A percentile compares a stretch with the other conserved stretches of the same genome.
These are phyloP conservation scores for Naganishia liquefaciens DNA, from an alignment of 1,284 basidiomycete genomes.

Conservation along the genomic window DNA sequence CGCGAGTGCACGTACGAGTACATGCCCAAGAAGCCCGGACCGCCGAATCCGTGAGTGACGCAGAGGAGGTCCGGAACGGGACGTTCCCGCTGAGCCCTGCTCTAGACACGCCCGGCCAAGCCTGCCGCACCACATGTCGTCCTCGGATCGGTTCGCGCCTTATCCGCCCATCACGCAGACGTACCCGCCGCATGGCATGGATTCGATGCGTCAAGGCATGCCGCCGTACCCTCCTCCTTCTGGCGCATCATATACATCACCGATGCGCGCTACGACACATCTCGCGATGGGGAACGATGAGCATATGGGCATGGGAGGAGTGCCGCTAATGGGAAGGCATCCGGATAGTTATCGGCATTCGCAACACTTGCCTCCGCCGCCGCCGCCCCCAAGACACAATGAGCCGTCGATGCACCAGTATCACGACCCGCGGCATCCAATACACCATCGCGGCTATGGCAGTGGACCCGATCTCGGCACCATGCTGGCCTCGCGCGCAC, in stretches of 20 bases:
- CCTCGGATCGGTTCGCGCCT: conserved; percentile 13
- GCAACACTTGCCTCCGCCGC: neutral
- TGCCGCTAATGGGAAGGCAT: conserved; percentile 1
- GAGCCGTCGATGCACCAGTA: conserved; percentile 4
- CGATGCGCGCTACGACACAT: neutral
- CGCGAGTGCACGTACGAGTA: conserved; percentile 38
- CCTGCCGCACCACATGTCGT: conserved; percentile 7
- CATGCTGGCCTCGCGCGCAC: neutral
- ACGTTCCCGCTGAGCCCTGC: neutral
- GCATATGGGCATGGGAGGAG: neutral
- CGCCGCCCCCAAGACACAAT: neutral
- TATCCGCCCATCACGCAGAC: conserved; percentile 2
- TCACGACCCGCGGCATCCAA: neutral
- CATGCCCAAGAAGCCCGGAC: conserved; percentile 39
- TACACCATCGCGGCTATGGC: neutral
- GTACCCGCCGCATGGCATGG: neutral
- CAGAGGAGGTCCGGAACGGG: neutral
- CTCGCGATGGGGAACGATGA: neutral
- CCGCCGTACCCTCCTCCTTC: neutral
- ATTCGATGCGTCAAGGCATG: neutral
- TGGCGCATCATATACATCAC: neutral
- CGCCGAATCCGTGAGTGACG: conserved; percentile 41
- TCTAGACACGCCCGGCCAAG: conserved; percentile 1
- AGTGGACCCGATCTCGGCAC: neutral
- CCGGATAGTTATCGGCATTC: neutral